A percentile compares a stretch with the other conserved stretches of the same genome.
Conservation (phyloP, 345 rosid genomes). For the Populus davidiana region DNA sequence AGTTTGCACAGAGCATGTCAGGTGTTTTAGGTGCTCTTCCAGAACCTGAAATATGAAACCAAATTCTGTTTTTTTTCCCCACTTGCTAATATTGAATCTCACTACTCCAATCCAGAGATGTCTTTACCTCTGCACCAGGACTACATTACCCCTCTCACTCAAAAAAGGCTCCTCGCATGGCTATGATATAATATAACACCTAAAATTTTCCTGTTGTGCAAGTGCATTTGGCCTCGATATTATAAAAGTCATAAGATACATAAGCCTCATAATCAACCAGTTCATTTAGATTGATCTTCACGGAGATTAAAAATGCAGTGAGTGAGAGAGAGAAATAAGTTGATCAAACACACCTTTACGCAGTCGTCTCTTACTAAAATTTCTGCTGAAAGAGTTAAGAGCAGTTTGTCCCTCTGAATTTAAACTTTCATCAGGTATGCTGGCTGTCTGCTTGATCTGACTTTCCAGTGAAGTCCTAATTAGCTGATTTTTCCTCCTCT, state of each 20-base stretch:
- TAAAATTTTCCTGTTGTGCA: background rate
- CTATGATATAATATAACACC: background rate
- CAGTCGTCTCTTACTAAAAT: conserved; percentile 39
- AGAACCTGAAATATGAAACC: too few species aligned
- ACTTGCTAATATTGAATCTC: background rate
- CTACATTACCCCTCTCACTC: background rate
- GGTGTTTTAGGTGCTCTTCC: background rate
- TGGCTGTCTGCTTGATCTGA: conserved; percentile 27
- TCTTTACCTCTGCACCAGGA: background rate
- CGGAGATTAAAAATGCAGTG: background rate
- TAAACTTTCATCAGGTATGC: conserved; percentile 32
- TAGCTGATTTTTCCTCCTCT: conserved; percentile 80
- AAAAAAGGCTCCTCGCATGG: background rate
- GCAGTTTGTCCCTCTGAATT: conserved; percentile 37
- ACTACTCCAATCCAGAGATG: background rate
- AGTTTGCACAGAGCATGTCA: background rate
- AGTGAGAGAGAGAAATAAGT: background rate
- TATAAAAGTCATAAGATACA: too few species aligned
- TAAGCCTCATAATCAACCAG: background rate
- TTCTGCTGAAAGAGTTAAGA: conserved; percentile 38
- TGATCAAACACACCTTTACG: conserved; percentile 41
- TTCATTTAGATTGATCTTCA: background rate
- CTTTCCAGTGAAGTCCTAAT: conserved; percentile 59
- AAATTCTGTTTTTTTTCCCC: too few species aligned
- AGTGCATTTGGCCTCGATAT: background rate